phyloP scores from a whole-genome alignment of 306 rosid species.

The Aeschynomene evenia region DNA sequence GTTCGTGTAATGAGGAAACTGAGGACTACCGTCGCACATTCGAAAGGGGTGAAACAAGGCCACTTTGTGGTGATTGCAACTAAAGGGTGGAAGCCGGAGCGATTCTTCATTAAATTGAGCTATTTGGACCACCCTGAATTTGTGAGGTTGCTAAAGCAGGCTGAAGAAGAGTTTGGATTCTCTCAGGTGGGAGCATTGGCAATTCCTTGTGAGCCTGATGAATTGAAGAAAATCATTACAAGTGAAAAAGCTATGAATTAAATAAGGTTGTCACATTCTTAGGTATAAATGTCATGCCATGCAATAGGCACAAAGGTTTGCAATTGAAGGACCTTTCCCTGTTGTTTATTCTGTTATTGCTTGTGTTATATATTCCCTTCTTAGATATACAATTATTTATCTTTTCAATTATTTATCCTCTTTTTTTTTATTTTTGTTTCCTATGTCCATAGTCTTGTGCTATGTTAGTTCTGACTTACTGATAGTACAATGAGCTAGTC shows the following conservation, averaged over 20 bases:
- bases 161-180: conserved; percentile 50
- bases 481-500: neutral
- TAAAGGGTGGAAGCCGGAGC: conserved; percentile 41
- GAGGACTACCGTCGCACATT: neutral
- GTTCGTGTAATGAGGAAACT: conserved; percentile 32
- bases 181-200: conserved; percentile 47
- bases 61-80: conserved; percentile 52
- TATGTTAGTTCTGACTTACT: neutral
- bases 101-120: conserved; percentile 29
- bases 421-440: no score
- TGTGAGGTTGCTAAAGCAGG: conserved; percentile 41
- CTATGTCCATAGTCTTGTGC: neutral
- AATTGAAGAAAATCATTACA: conserved; percentile 38
- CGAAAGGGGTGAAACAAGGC: conserved; percentile 41
- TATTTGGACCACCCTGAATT: conserved; percentile 43
- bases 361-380: neutral
- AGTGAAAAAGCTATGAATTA: conserved; percentile 17
- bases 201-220: conserved; percentile 47
- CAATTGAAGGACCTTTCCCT: neutral
- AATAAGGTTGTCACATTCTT: neutral
- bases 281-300: neutral
- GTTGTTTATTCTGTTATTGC: neutral
- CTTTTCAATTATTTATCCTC: neutral
- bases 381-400: neutral
- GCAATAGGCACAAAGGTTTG: neutral